Conservation (phyloP, 2,329 filamentous ascomycete genomes). For the Seiridium cupressi region DNA sequence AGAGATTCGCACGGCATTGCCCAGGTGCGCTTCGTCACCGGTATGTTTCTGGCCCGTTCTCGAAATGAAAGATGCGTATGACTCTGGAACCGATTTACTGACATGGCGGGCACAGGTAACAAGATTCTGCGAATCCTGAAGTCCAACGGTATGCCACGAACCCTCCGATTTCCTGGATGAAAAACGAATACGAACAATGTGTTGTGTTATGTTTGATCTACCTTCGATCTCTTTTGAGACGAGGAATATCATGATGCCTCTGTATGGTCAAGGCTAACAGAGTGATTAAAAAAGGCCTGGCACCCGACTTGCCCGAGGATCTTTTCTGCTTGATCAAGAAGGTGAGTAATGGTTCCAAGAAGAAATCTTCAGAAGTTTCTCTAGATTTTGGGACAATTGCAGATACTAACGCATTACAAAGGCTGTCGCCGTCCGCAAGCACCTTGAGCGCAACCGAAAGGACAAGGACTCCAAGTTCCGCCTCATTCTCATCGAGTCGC, state of each 20-base stretch:
- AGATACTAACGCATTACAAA: constrained; percentile 33
- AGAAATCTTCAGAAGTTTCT: not conserved
- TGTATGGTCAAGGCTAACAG: constrained; percentile 91
- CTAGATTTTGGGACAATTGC: not conserved
- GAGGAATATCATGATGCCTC: constrained; percentile 58
- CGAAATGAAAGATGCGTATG: not conserved
- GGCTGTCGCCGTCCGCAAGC: constrained; percentile 99
- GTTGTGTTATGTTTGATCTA: constrained; percentile 3
- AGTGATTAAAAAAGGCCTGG: constrained; percentile 91
- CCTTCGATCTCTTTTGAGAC: not conserved
- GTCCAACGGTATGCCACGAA: constrained; percentile 80
- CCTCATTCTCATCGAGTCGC: constrained; percentile 99
- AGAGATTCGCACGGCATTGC: constrained; percentile 97
- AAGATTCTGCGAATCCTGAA: constrained; percentile 99
- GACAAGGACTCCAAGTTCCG: constrained; percentile 99
- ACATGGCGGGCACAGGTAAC: constrained; percentile 70
- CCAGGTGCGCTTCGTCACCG: constrained; percentile 96
- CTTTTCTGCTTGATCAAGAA: constrained; percentile 99
- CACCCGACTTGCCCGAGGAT: constrained; percentile 98
- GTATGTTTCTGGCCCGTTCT: constrained; percentile 39
- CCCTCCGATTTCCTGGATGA: constrained; percentile 16
- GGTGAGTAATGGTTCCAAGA: constrained; percentile 49
- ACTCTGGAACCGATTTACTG: constrained; percentile 27
- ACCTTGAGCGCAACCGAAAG: constrained; percentile 99
- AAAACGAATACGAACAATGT: not conserved